Conservation (phyloP, 2,329 filamentous ascomycete species). For the Pseudocercospora crystallina region DNA sequence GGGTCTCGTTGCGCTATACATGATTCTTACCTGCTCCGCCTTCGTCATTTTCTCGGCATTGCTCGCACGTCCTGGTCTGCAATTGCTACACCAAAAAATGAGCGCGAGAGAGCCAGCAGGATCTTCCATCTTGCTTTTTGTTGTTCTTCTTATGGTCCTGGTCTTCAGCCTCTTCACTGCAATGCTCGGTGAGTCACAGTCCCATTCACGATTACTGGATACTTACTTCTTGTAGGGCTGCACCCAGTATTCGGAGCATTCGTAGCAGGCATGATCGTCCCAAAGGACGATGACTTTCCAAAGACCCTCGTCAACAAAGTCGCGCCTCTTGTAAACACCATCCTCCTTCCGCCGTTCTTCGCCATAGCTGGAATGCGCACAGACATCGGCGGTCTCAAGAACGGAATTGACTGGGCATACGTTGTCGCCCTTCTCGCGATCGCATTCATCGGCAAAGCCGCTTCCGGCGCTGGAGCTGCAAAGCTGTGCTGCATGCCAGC, state of each 20-base stretch:
- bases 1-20: conserved; percentile 77
- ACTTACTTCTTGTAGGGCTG: conserved; percentile 38
- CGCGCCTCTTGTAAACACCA: conserved; percentile 47
- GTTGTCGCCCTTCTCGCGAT: conserved; percentile 75
- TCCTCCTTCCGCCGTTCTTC: conserved; percentile 88
- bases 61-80: conserved; percentile 28
- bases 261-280: conserved; percentile 79
- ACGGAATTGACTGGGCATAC: conserved; percentile 80
- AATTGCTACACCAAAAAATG: no score
- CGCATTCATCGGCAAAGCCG: conserved; percentile 79
- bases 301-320: conserved; percentile 84
- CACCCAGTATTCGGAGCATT: conserved; percentile 93
- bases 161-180: conserved; percentile 76
- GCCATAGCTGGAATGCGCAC: conserved; percentile 84
- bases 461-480: conserved; percentile 75
- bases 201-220: no score
- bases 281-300: conserved; percentile 57
- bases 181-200: conserved; percentile 65
- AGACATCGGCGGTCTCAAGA: conserved; percentile 75
- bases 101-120: no score
- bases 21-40: conserved; percentile 69
- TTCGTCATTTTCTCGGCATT: conserved; percentile 74
- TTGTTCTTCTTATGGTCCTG: conserved; percentile 49
- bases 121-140: not conserved
- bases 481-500: conserved; percentile 72